A percentile compares a stretch with the other conserved stretches of the same genome.
These are phyloP conservation scores for Citrus glauca DNA, from an alignment of 345 rosid species.

Conservation along the genomic window DNA sequence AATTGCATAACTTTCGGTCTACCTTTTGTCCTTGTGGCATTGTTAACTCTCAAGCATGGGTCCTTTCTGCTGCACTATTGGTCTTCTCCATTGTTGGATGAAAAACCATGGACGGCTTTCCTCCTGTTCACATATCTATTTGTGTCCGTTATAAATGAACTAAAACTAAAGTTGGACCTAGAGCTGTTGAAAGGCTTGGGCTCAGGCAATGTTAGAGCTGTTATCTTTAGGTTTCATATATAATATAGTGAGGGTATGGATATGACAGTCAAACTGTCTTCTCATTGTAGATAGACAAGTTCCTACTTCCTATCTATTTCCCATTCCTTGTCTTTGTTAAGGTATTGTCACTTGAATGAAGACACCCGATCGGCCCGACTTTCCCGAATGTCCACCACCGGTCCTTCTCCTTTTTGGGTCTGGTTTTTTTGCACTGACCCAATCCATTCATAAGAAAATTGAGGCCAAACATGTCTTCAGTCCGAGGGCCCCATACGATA, in stretches of 20 bases:
- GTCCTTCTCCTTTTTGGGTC: no score
- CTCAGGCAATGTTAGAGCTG: not conserved
- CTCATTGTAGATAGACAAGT: not conserved
- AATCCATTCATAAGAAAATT: not conserved
- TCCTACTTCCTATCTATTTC: not conserved
- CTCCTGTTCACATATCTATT: not conserved
- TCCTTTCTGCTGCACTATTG: conserved; percentile 3
- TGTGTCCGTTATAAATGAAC: not conserved
- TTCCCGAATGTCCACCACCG: no score
- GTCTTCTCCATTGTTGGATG: not conserved
- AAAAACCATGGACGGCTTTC: not conserved
- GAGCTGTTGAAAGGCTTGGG: not conserved
- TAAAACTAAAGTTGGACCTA: not conserved
- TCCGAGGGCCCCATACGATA: not conserved
- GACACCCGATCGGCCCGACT: no score
- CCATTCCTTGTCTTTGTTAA: not conserved
- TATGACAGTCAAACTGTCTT: not conserved
- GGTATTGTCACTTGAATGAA: no score
- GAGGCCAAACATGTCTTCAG: not conserved
- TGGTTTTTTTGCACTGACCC: no score
- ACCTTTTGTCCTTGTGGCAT: not conserved
- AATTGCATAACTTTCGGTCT: not conserved
- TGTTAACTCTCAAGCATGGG: not conserved
- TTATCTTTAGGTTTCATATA: not conserved
- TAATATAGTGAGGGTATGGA: not conserved